Percentiles rank a stretch among this genome's conserved stretches.
Evolutionary conservation across 192 early-diverging fungal genomes (phyloP).

Genomic region (Funneliformis geosporum): DNA sequence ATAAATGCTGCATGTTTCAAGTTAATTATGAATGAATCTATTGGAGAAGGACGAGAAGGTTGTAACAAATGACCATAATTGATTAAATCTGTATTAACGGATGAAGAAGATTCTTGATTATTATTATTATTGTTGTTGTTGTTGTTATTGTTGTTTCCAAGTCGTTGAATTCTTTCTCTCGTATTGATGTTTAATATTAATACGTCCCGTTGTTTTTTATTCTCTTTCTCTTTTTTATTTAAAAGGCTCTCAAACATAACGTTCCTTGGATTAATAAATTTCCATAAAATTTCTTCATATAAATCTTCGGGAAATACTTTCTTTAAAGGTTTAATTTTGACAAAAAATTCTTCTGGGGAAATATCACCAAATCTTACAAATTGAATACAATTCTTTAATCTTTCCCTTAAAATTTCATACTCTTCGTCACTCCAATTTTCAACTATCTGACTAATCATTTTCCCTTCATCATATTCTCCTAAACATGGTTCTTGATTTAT

Average conservation of each 20-base stretch:
- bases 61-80: background rate
- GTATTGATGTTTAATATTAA: background rate
- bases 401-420: slow-evolving; percentile 1
- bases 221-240: background rate
- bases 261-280: slow-evolving; percentile 1
- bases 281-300: slow-evolving; percentile 14
- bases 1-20: slow-evolving; percentile 17
- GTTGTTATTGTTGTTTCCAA: too few relatives aligned
- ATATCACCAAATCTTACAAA: slow-evolving; percentile 16
- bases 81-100: background rate
- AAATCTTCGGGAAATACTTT: background rate
- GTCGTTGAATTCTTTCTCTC: too few relatives aligned
- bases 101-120: background rate
- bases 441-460: background rate
- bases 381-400: slow-evolving; percentile 12
- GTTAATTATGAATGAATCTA: slow-evolving; percentile 9
- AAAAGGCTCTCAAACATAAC: background rate
- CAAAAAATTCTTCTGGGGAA: slow-evolving; percentile 1
- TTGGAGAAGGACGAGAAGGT: background rate
- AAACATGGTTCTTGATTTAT: background rate
- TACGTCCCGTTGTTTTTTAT: too few relatives aligned
- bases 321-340: background rate
- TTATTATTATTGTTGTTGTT: background rate
- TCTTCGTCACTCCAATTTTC: background rate
- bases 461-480: background rate